A percentile compares a stretch with the other conserved stretches of the same genome.
Conservation (phyloP, 805 yeast species). For the Schizosaccharomyces octosporus region DNA sequence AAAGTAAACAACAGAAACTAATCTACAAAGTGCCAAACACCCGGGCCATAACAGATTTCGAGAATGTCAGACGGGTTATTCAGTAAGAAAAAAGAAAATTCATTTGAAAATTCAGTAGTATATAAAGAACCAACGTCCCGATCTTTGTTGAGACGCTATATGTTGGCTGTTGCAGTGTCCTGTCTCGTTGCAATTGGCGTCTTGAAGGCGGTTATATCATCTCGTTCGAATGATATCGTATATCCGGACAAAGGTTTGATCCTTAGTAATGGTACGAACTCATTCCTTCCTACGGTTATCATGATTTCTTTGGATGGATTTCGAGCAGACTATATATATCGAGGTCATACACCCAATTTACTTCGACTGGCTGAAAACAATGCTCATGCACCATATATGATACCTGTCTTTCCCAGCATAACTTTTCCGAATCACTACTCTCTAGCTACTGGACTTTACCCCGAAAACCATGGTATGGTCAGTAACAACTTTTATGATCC, state of each 20-base stretch:
- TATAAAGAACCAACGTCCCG: no score
- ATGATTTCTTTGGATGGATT: slow-evolving; percentile 68
- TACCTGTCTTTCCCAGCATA: slow-evolving; percentile 67
- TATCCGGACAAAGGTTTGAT: background rate
- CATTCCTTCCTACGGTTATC: slow-evolving; percentile 56
- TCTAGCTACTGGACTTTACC: slow-evolving; percentile 61
- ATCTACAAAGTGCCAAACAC: no score
- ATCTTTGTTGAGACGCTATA: no score
- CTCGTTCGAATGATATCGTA: background rate
- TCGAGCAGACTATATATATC: slow-evolving; percentile 64
- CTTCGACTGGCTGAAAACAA: slow-evolving; percentile 20
- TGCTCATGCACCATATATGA: slow-evolving; percentile 58
- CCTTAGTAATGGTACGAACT: slow-evolving; percentile 39
- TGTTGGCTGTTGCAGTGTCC: background rate
- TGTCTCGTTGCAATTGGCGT: background rate
- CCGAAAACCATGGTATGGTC: slow-evolving; percentile 66
- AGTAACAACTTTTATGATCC: slow-evolving; percentile 64
- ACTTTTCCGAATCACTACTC: slow-evolving; percentile 90
- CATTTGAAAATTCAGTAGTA: no score
- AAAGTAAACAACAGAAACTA: no score
- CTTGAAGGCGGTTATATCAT: background rate
- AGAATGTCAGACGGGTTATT: no score
- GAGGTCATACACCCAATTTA: slow-evolving; percentile 43
- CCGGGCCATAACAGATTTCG: no score
- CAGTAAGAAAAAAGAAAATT: no score